Evolutionary conservation across 805 yeast genomes (phyloP), one percentile per base, ranked within the genome.

Genomic region (Zygoascus tannicola): DNA sequence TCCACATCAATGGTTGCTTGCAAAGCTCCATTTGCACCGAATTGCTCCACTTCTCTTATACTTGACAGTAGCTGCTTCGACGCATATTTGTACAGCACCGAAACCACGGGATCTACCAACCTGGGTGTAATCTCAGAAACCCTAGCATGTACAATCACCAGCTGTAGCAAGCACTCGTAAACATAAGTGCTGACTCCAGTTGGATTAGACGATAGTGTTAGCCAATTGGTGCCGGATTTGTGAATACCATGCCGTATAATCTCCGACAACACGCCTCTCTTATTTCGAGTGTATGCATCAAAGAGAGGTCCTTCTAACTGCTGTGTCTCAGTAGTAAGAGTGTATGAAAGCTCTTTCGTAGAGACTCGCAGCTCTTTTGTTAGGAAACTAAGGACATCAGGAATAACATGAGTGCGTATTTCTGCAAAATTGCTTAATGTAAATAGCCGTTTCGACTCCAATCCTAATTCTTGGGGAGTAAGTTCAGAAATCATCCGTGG

Each of bases 1-100:
- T 74, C 76, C 22, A 76, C 53, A 51, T 78, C 83, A 2, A 77
- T 70, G 0, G 71, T 64, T 2, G 70, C 65, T 55, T 77, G 82
- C 43, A 72, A 58, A 35, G 71, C 56, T 1, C 78, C 79, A 28
- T 66, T 70, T 5, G 67, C 58, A 0, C 75, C 68, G 33, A 75
- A 64, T 12, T 59, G 56, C 26, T 74, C 76, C 5, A 74, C 54
- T 26, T 65, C 71, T 21, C 73, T 68, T 47, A 65, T 63, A 32
- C 46, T 62, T 45, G 63, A 68, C 55, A 63, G 63, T 48, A 66
- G 57, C n/a, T 60, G 52, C 45, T 58, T 59, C 26, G 54, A 65
- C 35, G 63, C 59, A 55, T 64, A 72, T 38, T 61, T 70, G 59
- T 56, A 69, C 43, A 74, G 58, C 38, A 70, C 75, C 21, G 64